Percentiles rank a stretch among this genome's conserved stretches.
phyloP scores from a whole-genome alignment of 208 protist species.

The Wallacemonas collosoma region DNA sequence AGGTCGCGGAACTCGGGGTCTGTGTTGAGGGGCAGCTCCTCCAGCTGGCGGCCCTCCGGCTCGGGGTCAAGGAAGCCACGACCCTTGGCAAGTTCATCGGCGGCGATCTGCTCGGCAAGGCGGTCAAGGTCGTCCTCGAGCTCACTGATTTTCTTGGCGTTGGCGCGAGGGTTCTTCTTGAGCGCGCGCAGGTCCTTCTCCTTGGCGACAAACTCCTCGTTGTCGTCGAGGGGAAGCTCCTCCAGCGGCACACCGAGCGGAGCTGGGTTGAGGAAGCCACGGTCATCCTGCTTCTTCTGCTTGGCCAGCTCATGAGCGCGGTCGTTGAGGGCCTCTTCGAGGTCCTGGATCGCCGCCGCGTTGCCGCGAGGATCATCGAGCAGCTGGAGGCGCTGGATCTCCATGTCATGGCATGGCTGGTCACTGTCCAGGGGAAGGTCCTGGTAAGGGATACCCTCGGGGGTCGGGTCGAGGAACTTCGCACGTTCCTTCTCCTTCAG shows the following conservation, averaged over 20 bases:
- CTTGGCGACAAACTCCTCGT: conserved; percentile 49
- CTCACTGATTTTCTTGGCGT: conserved; percentile 41
- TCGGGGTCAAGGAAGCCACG: conserved; percentile 71
- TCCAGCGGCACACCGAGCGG: conserved; percentile 65
- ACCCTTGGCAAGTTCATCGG: conserved; percentile 56
- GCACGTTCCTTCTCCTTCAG: conserved; percentile 60
- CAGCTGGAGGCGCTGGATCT: conserved; percentile 56
- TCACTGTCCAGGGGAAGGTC: conserved; percentile 63
- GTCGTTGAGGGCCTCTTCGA: conserved; percentile 74
- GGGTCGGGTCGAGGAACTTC: conserved; percentile 58
- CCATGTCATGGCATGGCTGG: conserved; percentile 60
- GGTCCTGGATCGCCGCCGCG: conserved; percentile 48
- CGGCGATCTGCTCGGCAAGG: conserved; percentile 52
- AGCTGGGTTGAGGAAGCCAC: conserved; percentile 59
- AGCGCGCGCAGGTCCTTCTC: conserved; percentile 66
- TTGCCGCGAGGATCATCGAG: conserved; percentile 50
- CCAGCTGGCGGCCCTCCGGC: conserved; percentile 64
- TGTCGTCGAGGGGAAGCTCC: conserved; percentile 64
- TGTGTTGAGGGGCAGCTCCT: conserved; percentile 60
- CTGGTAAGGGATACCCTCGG: conserved; percentile 50
- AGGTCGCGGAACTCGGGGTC: conserved; percentile 60
- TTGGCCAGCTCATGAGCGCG: conserved; percentile 63
- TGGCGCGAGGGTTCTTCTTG: conserved; percentile 45
- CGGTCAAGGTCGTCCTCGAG: conserved; percentile 60
- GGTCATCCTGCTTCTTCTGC: conserved; percentile 56